Evolutionary conservation across 176 grass and related monocot species (phyloP).

Genomic region (Cenchrus purpureus): DNA sequence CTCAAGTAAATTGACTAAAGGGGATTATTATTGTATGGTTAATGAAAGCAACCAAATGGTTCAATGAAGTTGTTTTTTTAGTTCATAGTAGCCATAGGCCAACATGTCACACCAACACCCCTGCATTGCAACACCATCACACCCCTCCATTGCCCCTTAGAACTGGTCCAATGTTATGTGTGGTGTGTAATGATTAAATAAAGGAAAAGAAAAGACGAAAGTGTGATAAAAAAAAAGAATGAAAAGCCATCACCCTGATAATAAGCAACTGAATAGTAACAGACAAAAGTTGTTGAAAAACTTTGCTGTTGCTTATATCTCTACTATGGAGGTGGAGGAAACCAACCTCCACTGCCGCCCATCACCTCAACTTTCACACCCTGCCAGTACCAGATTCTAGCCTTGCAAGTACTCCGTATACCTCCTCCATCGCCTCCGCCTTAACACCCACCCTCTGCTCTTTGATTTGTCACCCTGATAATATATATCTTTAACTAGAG

Average conservation of each 20-base stretch:
- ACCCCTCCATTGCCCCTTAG: background rate
- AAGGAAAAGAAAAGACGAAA: no score
- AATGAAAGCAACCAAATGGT: background rate
- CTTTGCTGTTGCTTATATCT: background rate
- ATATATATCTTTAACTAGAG: no score
- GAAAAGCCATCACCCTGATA: background rate
- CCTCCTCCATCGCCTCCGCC: no score
- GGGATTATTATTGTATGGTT: background rate
- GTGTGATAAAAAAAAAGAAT: no score
- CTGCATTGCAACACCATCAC: background rate
- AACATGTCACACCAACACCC: background rate
- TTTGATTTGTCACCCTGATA: no score
- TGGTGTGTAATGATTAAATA: background rate
- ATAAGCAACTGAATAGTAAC: background rate
- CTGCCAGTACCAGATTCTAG: no score
- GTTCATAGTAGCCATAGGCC: background rate
- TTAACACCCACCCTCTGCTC: no score
- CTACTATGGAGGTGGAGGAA: background rate
- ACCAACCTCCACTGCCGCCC: background rate
- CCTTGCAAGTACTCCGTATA: no score
- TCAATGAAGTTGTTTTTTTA: background rate
- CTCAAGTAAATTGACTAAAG: background rate
- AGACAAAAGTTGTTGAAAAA: background rate
- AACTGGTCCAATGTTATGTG: background rate
- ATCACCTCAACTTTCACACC: background rate